Evolutionary conservation across 148 eudicot genomes (phyloP).

Genomic region (Nepenthes gracilis): DNA sequence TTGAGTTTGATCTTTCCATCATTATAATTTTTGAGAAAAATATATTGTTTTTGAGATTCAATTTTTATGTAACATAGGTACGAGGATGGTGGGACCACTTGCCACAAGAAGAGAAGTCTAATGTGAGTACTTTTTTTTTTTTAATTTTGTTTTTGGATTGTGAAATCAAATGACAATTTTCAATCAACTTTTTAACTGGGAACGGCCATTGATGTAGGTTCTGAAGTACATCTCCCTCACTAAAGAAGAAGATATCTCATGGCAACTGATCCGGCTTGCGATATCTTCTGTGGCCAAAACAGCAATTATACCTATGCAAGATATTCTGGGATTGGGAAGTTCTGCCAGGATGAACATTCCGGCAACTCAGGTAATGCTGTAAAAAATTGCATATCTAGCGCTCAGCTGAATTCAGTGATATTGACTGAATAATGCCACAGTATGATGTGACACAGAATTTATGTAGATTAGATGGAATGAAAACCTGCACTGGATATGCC

Average conservation of each 20-base stretch:
- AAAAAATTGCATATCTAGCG: background rate
- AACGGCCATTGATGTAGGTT: conserved; percentile 35
- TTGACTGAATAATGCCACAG: background rate
- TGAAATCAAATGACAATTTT: background rate
- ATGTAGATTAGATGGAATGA: too few species aligned
- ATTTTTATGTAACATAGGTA: conserved; percentile 30
- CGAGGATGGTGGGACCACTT: conserved; percentile 91
- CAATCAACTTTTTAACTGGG: conserved; percentile 2
- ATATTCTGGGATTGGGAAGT: conserved; percentile 72
- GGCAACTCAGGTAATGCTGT: conserved; percentile 67
- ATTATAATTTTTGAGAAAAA: background rate
- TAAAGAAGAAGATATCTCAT: conserved; percentile 46
- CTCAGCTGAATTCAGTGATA: too few species aligned
- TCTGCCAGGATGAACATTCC: conserved; percentile 97
- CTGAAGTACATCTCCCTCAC: conserved; percentile 48
- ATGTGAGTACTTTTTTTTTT: conserved; percentile 34
- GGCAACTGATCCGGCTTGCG: conserved; percentile 67
- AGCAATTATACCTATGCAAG: conserved; percentile 89
- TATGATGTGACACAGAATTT: too few species aligned
- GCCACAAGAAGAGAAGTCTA: conserved; percentile 55
- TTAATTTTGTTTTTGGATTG: background rate
- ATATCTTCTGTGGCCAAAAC: conserved; percentile 80
- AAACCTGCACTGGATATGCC: too few species aligned
- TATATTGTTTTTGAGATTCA: conserved; percentile 2
- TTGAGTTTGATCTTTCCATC: too few species aligned